Evolutionary conservation across 208 protist genomes (phyloP).

Genomic region (Wallacemonas collosoma): DNA sequence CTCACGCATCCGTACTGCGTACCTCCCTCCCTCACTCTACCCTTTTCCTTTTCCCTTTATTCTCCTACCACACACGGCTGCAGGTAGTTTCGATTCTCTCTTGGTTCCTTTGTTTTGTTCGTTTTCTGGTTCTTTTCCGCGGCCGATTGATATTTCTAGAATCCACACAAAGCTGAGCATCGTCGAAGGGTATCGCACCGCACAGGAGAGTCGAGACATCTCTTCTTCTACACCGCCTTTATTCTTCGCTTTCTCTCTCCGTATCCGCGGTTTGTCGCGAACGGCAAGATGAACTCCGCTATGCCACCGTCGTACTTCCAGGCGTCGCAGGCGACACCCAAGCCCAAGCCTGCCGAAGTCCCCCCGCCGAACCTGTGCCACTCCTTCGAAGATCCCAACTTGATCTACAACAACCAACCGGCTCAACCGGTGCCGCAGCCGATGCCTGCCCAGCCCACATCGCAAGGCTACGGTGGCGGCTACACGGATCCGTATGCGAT

Average conservation of each 20-base stretch:
- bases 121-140: too few relatives aligned
- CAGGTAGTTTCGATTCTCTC: neutral
- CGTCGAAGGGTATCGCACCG: too few relatives aligned
- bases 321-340: slow-evolving; percentile 1
- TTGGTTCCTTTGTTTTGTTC: neutral
- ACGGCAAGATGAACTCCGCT: slow-evolving; percentile 33
- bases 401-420: slow-evolving; percentile 17
- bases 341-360: slow-evolving; percentile 22
- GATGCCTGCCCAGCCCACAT: slow-evolving; percentile 12
- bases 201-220: too few relatives aligned
- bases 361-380: slow-evolving; percentile 42
- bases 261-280: too few relatives aligned
- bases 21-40: too few relatives aligned
- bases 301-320: slow-evolving; percentile 26
- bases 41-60: neutral
- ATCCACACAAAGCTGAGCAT: too few relatives aligned
- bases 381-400: slow-evolving; percentile 54
- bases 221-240: too few relatives aligned
- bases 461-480: neutral
- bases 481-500: slow-evolving; percentile 15
- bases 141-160: too few relatives aligned
- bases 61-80: neutral
- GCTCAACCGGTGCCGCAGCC: slow-evolving; percentile 4
- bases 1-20: too few relatives aligned
- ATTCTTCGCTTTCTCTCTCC: too few relatives aligned